Base-by-base conservation (phyloP, 768 basidiomycete species). In the Dictyophora rubrovolvata region DNA sequence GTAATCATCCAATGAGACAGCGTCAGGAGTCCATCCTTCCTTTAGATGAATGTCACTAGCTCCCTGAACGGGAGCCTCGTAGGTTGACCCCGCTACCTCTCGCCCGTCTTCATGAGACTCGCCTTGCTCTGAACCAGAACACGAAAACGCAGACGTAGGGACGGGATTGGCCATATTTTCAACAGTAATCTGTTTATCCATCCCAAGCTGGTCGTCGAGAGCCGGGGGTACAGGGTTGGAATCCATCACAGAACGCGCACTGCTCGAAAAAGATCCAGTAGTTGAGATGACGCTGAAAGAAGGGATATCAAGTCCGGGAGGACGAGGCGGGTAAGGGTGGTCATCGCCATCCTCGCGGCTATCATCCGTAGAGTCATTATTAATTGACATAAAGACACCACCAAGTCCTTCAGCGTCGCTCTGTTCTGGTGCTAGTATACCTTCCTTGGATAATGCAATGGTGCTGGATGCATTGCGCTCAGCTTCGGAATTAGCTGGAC, bases 1-100 rank as follows among this genome's bases (percentile, higher is more conserved):
- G 47, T 88, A 71, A 46, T 89, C 89, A 65, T 90, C 87, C 51
- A 89, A 81, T 6, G 87, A 86, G 20, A 85, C 85, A 50, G 89
- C 78, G 60, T 89, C 86, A 78, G 87, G 28, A 75, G 79, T 1
- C 78, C 73, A 33, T 74, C 72, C 22, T 12, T 42, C 4, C 10
- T 42, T 42, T 12, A n/a, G 11, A 12, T 4, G 42, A 42, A 2
- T n/a, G 42, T 42, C n/a, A 28, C 42, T 42, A n/a, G n/a, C 42
- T 5, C 42, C 42, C n/a, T 42, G n/a, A 14, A 42, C 42, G 42
- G 14, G 4, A 14, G 2, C 42, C 14, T 42, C 42, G 12, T 42
- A 12, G 42, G 42, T 2, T 14, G 42, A 3, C 11, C 4, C n/a
- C n/a, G 8, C 36, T 37, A 42, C n/a, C 2, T 42, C 42, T 42